Conservation (phyloP, 2,329 filamentous ascomycete species). For the Cladosporium sp. region DNA sequence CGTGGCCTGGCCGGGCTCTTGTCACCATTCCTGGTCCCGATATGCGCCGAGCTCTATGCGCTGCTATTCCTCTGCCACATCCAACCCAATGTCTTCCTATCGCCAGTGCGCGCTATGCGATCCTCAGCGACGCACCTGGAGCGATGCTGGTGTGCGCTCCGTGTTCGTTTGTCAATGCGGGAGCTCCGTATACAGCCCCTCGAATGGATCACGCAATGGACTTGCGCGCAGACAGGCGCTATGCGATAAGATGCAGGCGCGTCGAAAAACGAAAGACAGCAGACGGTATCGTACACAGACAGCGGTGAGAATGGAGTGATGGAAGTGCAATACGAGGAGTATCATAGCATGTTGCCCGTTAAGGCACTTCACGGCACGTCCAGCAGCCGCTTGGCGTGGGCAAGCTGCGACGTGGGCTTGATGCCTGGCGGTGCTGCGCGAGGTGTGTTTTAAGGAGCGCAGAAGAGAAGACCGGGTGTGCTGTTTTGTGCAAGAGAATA, state of each 20-base stretch:
- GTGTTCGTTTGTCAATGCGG: not conserved
- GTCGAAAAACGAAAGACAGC: not conserved
- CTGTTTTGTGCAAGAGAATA: no score
- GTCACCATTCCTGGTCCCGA: not conserved
- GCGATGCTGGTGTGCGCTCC: not conserved
- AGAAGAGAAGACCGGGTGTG: not conserved
- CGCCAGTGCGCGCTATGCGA: not conserved
- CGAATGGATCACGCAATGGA: not conserved
- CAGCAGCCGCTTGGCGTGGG: constrained; percentile 4
- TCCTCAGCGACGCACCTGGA: not conserved
- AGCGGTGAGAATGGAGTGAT: not conserved
- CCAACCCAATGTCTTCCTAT: not conserved
- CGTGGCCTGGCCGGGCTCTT: constrained; percentile 6
- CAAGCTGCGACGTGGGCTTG: not conserved
- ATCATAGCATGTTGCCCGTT: not conserved
- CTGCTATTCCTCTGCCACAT: not conserved
- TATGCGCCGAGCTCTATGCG: constrained; percentile 5
- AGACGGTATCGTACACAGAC: not conserved
- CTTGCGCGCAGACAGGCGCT: not conserved
- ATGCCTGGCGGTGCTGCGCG: not conserved
- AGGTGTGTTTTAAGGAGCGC: not conserved
- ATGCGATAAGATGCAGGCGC: not conserved
- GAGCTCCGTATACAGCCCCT: not conserved
- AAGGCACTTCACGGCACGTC: not conserved
- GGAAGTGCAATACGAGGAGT: not conserved